Evolutionary conservation across 2,329 filamentous ascomycete species (phyloP), one percentile per base, ranked within the genome.

Genomic region (Sarocladium oryzae): DNA sequence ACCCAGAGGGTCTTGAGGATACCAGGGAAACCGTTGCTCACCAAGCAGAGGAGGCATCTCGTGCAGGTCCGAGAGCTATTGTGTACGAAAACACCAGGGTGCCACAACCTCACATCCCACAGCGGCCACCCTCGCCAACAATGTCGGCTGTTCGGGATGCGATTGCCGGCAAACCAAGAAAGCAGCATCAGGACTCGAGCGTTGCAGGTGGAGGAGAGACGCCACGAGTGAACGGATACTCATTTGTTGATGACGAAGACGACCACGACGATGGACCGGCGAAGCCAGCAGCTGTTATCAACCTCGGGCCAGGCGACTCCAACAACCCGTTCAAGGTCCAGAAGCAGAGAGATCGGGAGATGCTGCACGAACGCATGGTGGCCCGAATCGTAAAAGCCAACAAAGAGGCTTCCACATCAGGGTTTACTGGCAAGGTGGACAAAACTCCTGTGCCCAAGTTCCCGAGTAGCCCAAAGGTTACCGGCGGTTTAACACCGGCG

Each of bases 171-270:
- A 81, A 75, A 7, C 81, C 85, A 4, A 78, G 81, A 8, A 71
- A 75, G 2, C 78, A 75, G 8, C 79, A 84, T 21, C 81, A 81
- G 11, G 84, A 89, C 57, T 80, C 80, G 0, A 71, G 61, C 5
- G 76, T 76, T 2, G 58, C 60, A 0, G 74, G 75, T 1, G 86
- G 85, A 15, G 78, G 77, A 53, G 90, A 95, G 66, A 97, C 92
- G 0, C 93, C 92, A 0, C 79, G 89, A 2, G 88, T 97, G 0
- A 95, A 95, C 56, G 93, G 93, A 1, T 99, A 96, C 65, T 81
- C 89, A 0, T 97, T 96, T 67, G 91, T 99, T 32, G 90, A 96
- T 58, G 89, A 95, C 52, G 87, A 86, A 46, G 76, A 79, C 36
- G 78, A 80, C 0, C 76, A 76, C 15, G 70, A 72, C 15, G 58